Conservation (phyloP, 495 filamentous ascomycete genomes). For the Hypoxylon fragiforme region DNA sequence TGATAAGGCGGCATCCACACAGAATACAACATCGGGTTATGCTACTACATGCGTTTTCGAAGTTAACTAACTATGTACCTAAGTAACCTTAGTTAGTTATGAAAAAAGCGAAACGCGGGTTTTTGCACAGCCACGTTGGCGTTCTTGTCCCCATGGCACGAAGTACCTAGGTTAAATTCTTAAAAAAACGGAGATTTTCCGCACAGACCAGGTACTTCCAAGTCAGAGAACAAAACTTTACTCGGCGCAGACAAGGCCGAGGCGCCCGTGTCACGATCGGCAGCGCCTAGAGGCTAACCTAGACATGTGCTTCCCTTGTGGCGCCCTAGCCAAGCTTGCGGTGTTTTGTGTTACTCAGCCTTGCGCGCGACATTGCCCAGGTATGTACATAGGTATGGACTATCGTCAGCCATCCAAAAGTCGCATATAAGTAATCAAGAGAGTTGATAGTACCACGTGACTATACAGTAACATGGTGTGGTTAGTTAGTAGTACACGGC, state of each 20-base stretch:
- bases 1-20: too few species aligned
- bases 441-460: slow-evolving; percentile 15
- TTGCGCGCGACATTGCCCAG: too few species aligned
- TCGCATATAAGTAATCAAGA: too few species aligned
- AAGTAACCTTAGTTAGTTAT: too few species aligned
- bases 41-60: too few species aligned
- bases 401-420: not conserved
- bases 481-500: slow-evolving; percentile 6
- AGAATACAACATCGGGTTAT: too few species aligned
- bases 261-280: slow-evolving; percentile 13
- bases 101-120: not conserved
- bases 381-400: too few species aligned
- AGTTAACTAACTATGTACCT: too few species aligned
- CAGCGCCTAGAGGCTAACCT: too few species aligned
- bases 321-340: slow-evolving; percentile 10
- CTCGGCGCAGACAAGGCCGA: slow-evolving; percentile 1
- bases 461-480: too few species aligned
- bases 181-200: too few species aligned
- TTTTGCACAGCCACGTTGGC: not conserved
- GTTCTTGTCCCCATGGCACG: not conserved
- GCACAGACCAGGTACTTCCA: not conserved
- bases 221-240: not conserved
- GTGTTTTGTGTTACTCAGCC: not conserved
- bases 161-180: too few species aligned
- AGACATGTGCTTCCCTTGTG: not conserved